Evolutionary conservation across 805 yeast genomes (phyloP).

Genomic region (Hanseniaspora thailandica): DNA sequence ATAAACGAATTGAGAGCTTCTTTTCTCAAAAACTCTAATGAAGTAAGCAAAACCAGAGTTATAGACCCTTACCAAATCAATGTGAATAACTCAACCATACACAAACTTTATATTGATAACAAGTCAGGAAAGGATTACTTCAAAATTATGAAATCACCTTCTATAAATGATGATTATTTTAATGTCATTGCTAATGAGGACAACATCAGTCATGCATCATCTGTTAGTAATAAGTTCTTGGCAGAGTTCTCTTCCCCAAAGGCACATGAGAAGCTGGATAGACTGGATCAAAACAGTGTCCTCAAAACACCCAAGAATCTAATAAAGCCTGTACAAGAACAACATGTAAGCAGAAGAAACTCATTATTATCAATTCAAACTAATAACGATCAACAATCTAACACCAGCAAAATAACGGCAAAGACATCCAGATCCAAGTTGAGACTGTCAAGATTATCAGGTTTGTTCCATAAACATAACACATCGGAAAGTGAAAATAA

Average conservation of each 20-base stretch:
- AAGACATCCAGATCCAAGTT: neutral
- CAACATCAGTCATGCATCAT: neutral
- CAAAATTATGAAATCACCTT: conserved; percentile 8
- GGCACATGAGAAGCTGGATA: neutral
- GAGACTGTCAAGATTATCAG: conserved; percentile 3
- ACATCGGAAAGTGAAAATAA: neutral
- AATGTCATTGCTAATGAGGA: neutral
- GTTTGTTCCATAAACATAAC: neutral
- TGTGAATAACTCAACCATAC: neutral
- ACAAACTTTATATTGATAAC: conserved; percentile 4
- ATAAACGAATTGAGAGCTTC: conserved; percentile 14
- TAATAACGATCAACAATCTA: conserved; percentile 2
- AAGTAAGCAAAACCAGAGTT: conserved; percentile 5
- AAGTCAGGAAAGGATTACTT: conserved; percentile 5
- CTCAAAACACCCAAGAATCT: neutral
- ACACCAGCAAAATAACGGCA: neutral
- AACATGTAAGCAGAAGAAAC: neutral
- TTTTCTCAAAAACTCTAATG: conserved; percentile 12
- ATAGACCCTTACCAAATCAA: conserved; percentile 4
- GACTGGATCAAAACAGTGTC: neutral
- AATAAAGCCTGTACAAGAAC: neutral
- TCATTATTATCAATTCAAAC: neutral
- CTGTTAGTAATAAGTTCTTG: neutral
- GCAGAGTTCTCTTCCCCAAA: neutral
- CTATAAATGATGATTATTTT: conserved; percentile 14